Evolutionary conservation across 2,329 filamentous ascomycete genomes (phyloP).

Genomic region (Plenodomus lindquistii): DNA sequence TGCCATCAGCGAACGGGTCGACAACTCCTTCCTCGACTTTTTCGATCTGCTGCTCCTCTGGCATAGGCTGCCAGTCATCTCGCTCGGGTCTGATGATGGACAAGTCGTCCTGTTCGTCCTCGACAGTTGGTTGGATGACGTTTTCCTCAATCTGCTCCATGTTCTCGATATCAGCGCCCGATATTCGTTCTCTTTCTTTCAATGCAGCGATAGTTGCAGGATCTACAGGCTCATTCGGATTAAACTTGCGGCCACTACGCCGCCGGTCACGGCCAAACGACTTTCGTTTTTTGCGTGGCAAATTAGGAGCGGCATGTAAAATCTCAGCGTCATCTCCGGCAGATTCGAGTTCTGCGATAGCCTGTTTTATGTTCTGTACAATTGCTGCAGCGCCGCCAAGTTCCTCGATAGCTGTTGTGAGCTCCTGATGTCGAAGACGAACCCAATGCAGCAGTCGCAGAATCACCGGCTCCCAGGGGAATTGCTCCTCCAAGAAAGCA

Average conservation of each 20-base stretch:
- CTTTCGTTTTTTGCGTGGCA: slow-evolving; percentile 28
- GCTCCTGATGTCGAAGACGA: slow-evolving; percentile 49
- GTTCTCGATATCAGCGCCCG: slow-evolving; percentile 11
- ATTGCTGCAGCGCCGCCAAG: slow-evolving; percentile 52
- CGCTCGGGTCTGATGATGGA: slow-evolving; percentile 7
- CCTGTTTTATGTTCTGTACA: slow-evolving; percentile 30
- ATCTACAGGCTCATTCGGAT: slow-evolving; percentile 31
- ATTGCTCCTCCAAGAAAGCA: slow-evolving; percentile 46
- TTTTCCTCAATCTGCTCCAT: slow-evolving; percentile 11
- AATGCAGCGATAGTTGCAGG: slow-evolving; percentile 24
- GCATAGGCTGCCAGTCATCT: slow-evolving; percentile 6
- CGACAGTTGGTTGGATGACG: slow-evolving; percentile 2
- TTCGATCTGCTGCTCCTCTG: slow-evolving; percentile 4
- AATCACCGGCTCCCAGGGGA: slow-evolving; percentile 56
- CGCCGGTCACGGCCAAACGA: slow-evolving; percentile 32
- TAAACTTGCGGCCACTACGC: slow-evolving; percentile 36
- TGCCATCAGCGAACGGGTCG: neutral
- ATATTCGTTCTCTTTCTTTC: slow-evolving; percentile 24
- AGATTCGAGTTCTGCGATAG: slow-evolving; percentile 18
- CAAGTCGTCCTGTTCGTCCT: slow-evolving; percentile 7
- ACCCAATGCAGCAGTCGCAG: slow-evolving; percentile 53
- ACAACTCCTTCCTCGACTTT: neutral
- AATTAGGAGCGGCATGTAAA: slow-evolving; percentile 8
- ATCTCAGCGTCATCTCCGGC: slow-evolving; percentile 4
- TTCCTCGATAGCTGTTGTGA: slow-evolving; percentile 47